Evolutionary conservation across 352 stramenopile species (phyloP), one percentile per base, ranked within the genome.

Genomic region (Blastocystis hominis): DNA sequence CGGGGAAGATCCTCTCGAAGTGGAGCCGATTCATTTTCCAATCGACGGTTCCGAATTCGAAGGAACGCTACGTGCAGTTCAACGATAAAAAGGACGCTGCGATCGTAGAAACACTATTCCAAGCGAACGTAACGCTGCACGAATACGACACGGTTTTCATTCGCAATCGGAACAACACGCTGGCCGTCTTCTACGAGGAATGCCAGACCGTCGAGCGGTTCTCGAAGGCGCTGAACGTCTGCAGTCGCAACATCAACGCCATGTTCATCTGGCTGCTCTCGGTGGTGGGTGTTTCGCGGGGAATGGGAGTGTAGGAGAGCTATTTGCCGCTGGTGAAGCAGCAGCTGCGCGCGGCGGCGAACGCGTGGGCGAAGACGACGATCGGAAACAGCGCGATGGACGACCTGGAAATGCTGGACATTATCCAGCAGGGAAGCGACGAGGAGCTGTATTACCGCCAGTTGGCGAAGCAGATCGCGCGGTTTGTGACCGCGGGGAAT

Each of bases 181-280:
- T 80, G n/a, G 70, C 70, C 2, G 70, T 80, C 9, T 80, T 80
- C 40, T 64, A 47, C 34, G 70, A 80, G 24, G 70, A 80, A 36
- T 80, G 70, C 47, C 20, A 62, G 3, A 63, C 44, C 5, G 70
- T 80, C n/a, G 56, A n/a, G 6, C 70, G 70, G 30, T 80, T 80
- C 38, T 36, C 17, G 13, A 1, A 80, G 17, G 70, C 70, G 17
- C 70, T 80, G 47, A 62, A n/a, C 3, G 34, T 64, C 10, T 80
- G 70, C 54, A 80, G 70, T 36, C 6, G n/a, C 36, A 80, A 80
- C 54, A 1, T 47, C 10, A 64, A 63, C 9, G 70, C 70, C 0
- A 54, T 80, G 30, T 80, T 80, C 40, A 46, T 61, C 54, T 80
- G 42, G 3, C 30, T 80, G 54, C 10, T 80, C 44, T 80, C 70